A percentile compares a stretch with the other conserved stretches of the same genome.
Evolutionary conservation across 139 green algal genomes (phyloP).

Genomic region (Picochlorum sp.): DNA sequence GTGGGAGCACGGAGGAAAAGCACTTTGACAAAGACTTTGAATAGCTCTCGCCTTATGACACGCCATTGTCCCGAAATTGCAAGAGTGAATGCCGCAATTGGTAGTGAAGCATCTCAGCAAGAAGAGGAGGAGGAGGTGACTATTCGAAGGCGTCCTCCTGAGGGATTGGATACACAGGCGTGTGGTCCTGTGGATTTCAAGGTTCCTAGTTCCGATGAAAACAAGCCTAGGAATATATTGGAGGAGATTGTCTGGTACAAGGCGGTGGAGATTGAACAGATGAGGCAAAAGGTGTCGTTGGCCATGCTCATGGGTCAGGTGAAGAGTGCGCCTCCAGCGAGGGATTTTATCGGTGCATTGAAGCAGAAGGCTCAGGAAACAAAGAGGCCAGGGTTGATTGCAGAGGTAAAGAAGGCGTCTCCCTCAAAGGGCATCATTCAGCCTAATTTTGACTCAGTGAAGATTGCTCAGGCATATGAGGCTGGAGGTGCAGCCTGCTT

Average conservation of each 20-base stretch:
- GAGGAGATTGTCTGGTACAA: conserved; percentile 99
- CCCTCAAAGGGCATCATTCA: conserved; percentile 92
- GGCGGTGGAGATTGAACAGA: conserved; percentile 64
- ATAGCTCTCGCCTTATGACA: too few species aligned
- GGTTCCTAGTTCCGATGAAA: conserved; percentile 61
- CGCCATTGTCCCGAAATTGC: not conserved
- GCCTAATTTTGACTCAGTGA: conserved; percentile 90
- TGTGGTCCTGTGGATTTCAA: conserved; percentile 64
- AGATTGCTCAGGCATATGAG: conserved; percentile 86
- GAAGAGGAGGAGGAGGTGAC: conserved; percentile 36
- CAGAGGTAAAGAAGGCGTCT: conserved; percentile 97
- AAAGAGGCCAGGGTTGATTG: conserved; percentile 85
- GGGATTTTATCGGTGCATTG: conserved; percentile 87
- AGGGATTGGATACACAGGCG: conserved; percentile 51
- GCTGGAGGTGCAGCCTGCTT: conserved; percentile 90
- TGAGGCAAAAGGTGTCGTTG: conserved; percentile 49
- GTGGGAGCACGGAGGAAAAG: too few species aligned
- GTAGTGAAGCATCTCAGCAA: conserved; percentile 1
- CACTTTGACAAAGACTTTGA: too few species aligned
- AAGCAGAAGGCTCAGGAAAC: conserved; percentile 25
- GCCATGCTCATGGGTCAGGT: conserved; percentile 34
- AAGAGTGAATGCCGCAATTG: not conserved
- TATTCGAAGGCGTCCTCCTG: conserved; percentile 65
- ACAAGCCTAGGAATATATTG: conserved; percentile 92
- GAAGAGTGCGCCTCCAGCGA: conserved; percentile 36